Evolutionary conservation across 2,329 filamentous ascomycete species (phyloP).

Genomic region (Aureobasidium sp.): DNA sequence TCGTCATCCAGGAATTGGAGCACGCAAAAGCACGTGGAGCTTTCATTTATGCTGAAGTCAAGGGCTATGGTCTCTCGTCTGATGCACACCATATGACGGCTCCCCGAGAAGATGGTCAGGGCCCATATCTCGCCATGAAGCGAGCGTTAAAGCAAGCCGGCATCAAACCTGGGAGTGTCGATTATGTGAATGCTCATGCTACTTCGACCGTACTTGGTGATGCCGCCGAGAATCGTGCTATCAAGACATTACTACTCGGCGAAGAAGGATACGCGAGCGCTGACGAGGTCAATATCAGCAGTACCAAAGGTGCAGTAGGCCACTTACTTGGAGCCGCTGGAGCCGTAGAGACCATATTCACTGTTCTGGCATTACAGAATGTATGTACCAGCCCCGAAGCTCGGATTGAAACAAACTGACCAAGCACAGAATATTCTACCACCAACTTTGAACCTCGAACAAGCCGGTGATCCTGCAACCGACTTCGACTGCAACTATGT

Average conservation of each 20-base stretch:
- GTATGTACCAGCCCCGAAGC: conserved; percentile 41
- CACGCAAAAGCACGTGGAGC: conserved; percentile 76
- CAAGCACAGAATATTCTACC: conserved; percentile 61
- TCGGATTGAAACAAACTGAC: conserved; percentile 15
- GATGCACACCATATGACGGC: conserved; percentile 94
- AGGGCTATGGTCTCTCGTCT: conserved; percentile 81
- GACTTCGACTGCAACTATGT: conserved; percentile 81
- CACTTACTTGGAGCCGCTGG: conserved; percentile 89
- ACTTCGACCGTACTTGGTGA: conserved; percentile 84
- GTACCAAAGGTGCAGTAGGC: conserved; percentile 87
- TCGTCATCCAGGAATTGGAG: conserved; percentile 56
- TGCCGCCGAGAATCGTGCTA: conserved; percentile 76
- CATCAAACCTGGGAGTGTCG: conserved; percentile 60
- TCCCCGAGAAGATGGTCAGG: conserved; percentile 71
- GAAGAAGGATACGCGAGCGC: conserved; percentile 56
- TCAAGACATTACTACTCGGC: conserved; percentile 67
- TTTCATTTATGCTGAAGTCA: conserved; percentile 78
- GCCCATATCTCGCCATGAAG: conserved; percentile 78
- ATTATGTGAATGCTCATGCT: conserved; percentile 94
- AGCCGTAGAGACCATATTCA: conserved; percentile 81
- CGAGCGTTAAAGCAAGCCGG: conserved; percentile 66
- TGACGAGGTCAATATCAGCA: conserved; percentile 69
- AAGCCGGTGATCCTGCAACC: conserved; percentile 49
- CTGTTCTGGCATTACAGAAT: conserved; percentile 68
- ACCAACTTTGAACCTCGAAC: conserved; percentile 74